A percentile compares a stretch with the other conserved stretches of the same genome.
Conservation (phyloP, 23 red algal genomes). For the Chondrus crispus region DNA sequence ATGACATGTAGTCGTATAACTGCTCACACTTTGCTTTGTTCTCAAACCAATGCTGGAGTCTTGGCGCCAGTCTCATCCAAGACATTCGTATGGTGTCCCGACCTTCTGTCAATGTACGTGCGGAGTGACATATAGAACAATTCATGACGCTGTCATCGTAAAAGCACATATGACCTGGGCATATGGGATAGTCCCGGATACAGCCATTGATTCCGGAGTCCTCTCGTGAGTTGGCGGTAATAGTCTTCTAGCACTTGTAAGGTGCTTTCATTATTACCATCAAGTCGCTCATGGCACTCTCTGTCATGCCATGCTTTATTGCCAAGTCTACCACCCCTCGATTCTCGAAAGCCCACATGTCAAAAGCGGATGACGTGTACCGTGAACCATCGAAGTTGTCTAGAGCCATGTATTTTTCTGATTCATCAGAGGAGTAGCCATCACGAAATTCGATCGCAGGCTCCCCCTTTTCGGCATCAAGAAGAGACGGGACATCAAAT, state of each 20-base stretch:
- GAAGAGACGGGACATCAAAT: no score
- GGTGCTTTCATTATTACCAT: not conserved
- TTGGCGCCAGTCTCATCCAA: no score
- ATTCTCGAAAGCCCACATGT: not conserved
- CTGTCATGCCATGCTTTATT: not conserved
- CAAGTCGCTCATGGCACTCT: not conserved
- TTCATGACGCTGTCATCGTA: not conserved
- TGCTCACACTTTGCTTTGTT: no score
- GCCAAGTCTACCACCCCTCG: not conserved
- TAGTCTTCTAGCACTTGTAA: conserved; percentile 3
- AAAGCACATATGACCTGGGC: conserved; percentile 16
- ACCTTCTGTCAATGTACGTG: not conserved
- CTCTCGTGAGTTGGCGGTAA: not conserved
- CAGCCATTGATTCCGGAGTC: not conserved
- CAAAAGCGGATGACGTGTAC: not conserved
- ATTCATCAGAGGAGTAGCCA: no score
- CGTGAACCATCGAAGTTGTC: no score
- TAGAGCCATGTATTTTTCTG: no score
- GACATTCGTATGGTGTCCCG: not conserved
- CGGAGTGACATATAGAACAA: not conserved
- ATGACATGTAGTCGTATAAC: no score
- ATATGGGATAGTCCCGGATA: not conserved
- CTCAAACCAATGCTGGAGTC: no score
- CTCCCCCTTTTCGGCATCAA: no score
- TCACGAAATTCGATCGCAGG: no score